Conservation (phyloP, 1,284 basidiomycete species). For the Exobasidium cylindrosporum region DNA sequence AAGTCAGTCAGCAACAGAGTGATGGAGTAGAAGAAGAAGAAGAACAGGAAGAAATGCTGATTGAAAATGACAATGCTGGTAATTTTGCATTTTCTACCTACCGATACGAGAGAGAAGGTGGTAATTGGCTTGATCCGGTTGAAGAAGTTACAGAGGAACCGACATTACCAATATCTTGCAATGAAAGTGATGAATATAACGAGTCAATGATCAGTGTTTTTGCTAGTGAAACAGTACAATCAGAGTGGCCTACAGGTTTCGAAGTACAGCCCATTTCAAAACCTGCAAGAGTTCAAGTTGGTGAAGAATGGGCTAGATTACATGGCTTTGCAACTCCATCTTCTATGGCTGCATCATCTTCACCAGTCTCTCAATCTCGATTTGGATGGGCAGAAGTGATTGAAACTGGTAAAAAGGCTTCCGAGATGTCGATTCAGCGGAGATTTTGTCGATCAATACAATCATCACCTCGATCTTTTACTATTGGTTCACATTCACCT, state of each 20-base stretch:
- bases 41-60: neutral
- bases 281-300: neutral
- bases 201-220: neutral
- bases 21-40: neutral
- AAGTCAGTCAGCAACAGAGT: neutral
- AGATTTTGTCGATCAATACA: no score
- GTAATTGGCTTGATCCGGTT: neutral
- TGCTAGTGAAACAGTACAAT: neutral
- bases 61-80: neutral
- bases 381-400: constrained; percentile 4
- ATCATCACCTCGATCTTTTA: no score
- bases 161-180: neutral
- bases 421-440: no score
- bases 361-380: neutral
- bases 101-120: neutral
- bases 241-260: neutral
- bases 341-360: neutral
- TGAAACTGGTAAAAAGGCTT: neutral
- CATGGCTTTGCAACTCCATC: constrained; percentile 1
- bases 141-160: constrained; percentile 7
- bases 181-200: neutral
- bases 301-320: neutral
- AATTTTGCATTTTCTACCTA: neutral
- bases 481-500: no score
- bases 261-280: neutral